Conservation (phyloP, 1,284 basidiomycete species). For the Tilletia indica region DNA sequence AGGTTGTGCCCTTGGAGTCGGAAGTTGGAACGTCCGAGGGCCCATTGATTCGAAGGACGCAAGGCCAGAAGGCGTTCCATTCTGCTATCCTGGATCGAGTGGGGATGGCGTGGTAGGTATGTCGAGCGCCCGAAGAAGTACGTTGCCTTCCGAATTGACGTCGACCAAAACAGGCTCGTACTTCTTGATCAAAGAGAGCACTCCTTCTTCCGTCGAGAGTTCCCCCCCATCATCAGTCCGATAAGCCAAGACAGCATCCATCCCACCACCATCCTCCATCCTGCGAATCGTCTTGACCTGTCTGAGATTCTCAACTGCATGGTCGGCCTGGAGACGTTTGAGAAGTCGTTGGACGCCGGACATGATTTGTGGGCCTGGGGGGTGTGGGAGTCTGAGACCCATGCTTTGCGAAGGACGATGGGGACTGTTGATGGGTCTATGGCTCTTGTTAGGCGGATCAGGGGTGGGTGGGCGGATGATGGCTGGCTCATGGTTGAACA, state of each 20-base stretch:
- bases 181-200: not conserved
- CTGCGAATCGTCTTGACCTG: slow-evolving; percentile 10
- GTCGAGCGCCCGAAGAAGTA: slow-evolving; percentile 46
- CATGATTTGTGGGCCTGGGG: not conserved
- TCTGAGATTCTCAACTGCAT: not conserved
- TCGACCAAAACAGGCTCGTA: not conserved
- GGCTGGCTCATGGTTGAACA: too few relatives aligned
- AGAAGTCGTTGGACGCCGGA: not conserved
- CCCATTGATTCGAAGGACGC: slow-evolving; percentile 29
- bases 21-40: not conserved
- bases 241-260: slow-evolving; percentile 10
- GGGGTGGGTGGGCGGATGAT: not conserved
- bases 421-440: slow-evolving; percentile 1
- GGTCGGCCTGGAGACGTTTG: not conserved
- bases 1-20: not conserved
- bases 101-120: slow-evolving; percentile 72
- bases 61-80: slow-evolving; percentile 55
- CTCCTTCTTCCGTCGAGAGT: not conserved
- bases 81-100: slow-evolving; percentile 67
- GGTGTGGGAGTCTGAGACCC: not conserved
- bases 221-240: not conserved
- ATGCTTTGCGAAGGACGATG: slow-evolving; percentile 3
- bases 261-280: not conserved
- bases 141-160: not conserved
- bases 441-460: slow-evolving; percentile 9